Base-by-base conservation (phyloP, 805 yeast species). In the Myxozyma kluyveri region DNA sequence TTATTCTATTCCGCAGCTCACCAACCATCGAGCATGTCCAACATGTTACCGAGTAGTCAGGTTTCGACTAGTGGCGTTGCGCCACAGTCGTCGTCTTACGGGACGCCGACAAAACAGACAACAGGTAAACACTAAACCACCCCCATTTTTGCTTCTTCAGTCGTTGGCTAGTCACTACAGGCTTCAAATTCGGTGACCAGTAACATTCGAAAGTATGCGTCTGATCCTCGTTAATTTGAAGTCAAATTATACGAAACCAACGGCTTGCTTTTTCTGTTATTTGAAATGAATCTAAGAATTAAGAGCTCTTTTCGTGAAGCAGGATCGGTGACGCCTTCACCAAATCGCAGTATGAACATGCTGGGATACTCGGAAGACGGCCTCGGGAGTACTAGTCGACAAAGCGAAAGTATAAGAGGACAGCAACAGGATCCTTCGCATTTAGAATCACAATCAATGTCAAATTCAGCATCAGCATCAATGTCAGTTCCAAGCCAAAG, bases 41-140 rank as follows among this genome's bases (percentile, higher is more conserved):
- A 9, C 14, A 29, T 29, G 33, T 9, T 29, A 29, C 45, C 39
- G 36, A 52, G 41, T 33, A 24, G 38, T 29, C 31, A 36, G 29
- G 40, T 38, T 37, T 31, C 48, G n/a, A 38, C 23, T 4, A 17
- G 19, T 40, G 21, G 38, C 45, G 26, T 44, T 36, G 12, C 43
- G 31, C 49, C 33, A 32, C 47, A 43, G 23, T 27, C 52, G 17
- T 17, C 49, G 31, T 17, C 55, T 6, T 48, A 45, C 33, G 48
- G 44, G n/a, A 49, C 62, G 12, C 53, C 57, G 17, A 39, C 60
- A 19, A 52, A 46, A 18, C 56, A 46, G 26, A 53, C 61, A 18
- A 33, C 57, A 38, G 52, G 57, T 52, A 52, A 47, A 31, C 24
- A 38, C 32, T 23, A 18, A 40, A 35, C 5, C 38, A n/a, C 35